A percentile compares a stretch with the other conserved stretches of the same genome.
These are phyloP conservation scores for Nigrograna mackinnonii DNA, from an alignment of 2,329 filamentous ascomycete genomes.

Conservation along the genomic window DNA sequence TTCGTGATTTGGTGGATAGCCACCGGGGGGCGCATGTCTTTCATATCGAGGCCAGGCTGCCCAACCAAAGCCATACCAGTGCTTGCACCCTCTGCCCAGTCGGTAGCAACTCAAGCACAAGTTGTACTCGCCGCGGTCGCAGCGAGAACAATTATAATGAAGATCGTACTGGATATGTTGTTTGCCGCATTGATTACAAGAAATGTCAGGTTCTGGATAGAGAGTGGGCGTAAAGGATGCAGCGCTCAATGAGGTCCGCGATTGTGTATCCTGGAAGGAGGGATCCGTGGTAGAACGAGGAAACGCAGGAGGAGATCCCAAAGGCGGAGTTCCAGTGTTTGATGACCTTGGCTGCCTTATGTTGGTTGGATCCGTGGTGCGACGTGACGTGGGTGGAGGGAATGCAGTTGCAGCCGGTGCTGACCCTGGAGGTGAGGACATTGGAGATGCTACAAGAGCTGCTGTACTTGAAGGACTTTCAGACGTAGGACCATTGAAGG, in stretches of 20 bases:
- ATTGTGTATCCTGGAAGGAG: constrained; percentile 16
- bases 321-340: constrained; percentile 31
- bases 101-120: constrained; percentile 84
- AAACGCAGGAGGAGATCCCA: constrained; percentile 21
- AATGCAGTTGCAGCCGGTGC: constrained; percentile 18
- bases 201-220: constrained; percentile 72
- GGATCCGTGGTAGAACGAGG: constrained; percentile 35
- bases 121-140: constrained; percentile 73
- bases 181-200: constrained; percentile 72
- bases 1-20: constrained; percentile 46
- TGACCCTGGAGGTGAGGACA: constrained; percentile 18
- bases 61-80: constrained; percentile 88
- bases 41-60: constrained; percentile 70
- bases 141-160: constrained; percentile 80
- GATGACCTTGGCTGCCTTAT: constrained; percentile 20
- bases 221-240: constrained; percentile 44
- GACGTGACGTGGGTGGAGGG: constrained; percentile 22
- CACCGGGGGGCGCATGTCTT: constrained; percentile 44
- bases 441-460: constrained; percentile 24
- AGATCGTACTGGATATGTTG: constrained; percentile 80
- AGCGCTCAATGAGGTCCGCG: constrained; percentile 14
- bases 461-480: constrained; percentile 31
- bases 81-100: constrained; percentile 72
- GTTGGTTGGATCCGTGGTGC: constrained; percentile 34
- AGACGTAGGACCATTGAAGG: constrained; percentile 25